phyloP scores from a whole-genome alignment of 305 asterid species.

The Fraxinus platypoda region DNA sequence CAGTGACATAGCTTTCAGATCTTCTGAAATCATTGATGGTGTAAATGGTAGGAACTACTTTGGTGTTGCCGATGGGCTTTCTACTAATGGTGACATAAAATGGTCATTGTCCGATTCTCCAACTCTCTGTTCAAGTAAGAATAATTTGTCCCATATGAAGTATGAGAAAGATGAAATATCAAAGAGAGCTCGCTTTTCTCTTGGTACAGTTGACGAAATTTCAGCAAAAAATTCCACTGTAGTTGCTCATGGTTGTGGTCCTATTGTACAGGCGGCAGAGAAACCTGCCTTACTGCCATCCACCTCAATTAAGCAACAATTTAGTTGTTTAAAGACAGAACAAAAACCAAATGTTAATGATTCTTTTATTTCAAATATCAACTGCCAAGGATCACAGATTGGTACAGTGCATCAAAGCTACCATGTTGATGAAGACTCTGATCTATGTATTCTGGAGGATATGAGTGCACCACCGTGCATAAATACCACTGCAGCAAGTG shows the following conservation, averaged over 20 bases:
- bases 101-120: slow-evolving; percentile 24
- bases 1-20: slow-evolving; percentile 31
- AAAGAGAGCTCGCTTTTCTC: slow-evolving; percentile 34
- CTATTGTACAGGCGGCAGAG: slow-evolving; percentile 34
- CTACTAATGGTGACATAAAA: slow-evolving; percentile 25
- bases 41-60: slow-evolving; percentile 25
- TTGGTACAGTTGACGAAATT: slow-evolving; percentile 31
- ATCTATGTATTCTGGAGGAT: slow-evolving; percentile 81
- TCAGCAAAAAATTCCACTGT: slow-evolving; percentile 26
- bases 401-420: slow-evolving; percentile 33
- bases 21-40: slow-evolving; percentile 37
- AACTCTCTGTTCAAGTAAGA: slow-evolving; percentile 29
- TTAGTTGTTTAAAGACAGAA: slow-evolving; percentile 31
- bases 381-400: slow-evolving; percentile 38
- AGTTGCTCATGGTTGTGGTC: slow-evolving; percentile 32
- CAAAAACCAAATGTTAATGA: slow-evolving; percentile 26
- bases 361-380: slow-evolving; percentile 29
- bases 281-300: slow-evolving; percentile 29
- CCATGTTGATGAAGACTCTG: slow-evolving; percentile 57
- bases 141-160: slow-evolving; percentile 24
- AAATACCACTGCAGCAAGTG: slow-evolving; percentile 35
- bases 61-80: slow-evolving; percentile 30
- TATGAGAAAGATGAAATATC: slow-evolving; percentile 35
- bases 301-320: slow-evolving; percentile 33
- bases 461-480: slow-evolving; percentile 65